These are phyloP conservation scores for Tephrocybe sp. DNA, from an alignment of 768 basidiomycete species.

Conservation along the genomic window DNA sequence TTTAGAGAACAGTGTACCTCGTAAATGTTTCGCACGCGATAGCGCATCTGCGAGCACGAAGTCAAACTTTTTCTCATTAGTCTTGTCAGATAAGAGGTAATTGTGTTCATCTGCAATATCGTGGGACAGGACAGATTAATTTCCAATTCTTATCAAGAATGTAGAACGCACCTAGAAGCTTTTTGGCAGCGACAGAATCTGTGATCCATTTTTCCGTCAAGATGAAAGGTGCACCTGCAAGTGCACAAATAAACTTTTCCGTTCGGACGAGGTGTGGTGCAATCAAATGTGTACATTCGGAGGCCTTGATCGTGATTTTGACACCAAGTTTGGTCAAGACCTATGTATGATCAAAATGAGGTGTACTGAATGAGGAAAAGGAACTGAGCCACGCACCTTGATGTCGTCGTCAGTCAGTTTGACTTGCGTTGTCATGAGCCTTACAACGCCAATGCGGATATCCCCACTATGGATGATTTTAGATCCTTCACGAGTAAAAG, in stretches of 20 bases:
- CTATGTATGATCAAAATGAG: conserved; percentile 33
- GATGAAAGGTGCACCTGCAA: conserved; percentile 62
- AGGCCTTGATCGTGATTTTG: conserved; percentile 55
- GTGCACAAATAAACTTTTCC: conserved; percentile 83
- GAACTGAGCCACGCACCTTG: conserved; percentile 45
- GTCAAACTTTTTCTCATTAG: conserved; percentile 63
- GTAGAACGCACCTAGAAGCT: conserved; percentile 59
- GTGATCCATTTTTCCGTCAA: conserved; percentile 70
- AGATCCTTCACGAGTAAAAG: background rate
- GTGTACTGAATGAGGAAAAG: background rate
- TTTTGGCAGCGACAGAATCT: conserved; percentile 53
- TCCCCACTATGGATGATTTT: conserved; percentile 10
- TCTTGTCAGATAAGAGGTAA: conserved; percentile 59
- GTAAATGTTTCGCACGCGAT: conserved; percentile 49
- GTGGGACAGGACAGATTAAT: too few relatives aligned
- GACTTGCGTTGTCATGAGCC: conserved; percentile 71
- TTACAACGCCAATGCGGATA: conserved; percentile 24
- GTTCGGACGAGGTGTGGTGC: conserved; percentile 72
- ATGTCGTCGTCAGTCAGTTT: conserved; percentile 52
- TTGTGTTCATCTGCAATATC: conserved; percentile 62
- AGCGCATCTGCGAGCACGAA: conserved; percentile 67
- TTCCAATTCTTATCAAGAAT: background rate
- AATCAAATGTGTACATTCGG: conserved; percentile 80
- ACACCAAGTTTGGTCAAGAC: conserved; percentile 64
- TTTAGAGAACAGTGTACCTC: conserved; percentile 59